Evolutionary conservation across 169 alveolate genomes (phyloP).

Genomic region (Eimeria zaria): DNA sequence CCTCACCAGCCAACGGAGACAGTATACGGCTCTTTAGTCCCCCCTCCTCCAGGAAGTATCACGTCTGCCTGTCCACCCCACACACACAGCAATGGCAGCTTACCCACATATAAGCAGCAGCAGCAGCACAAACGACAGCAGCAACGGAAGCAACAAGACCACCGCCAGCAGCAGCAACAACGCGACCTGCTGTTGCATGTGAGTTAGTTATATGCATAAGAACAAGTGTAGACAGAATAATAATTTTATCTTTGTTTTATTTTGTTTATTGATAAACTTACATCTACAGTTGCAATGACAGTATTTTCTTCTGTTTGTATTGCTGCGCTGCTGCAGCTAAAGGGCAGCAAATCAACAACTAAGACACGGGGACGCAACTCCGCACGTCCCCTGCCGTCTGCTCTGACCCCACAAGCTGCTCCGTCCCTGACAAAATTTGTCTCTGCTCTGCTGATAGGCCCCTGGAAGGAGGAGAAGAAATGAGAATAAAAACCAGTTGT

Average conservation of each 20-base stretch:
- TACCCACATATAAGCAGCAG: no score
- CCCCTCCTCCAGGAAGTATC: conserved; percentile 46
- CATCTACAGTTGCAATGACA: conserved; percentile 51
- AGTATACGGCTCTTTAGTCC: conserved; percentile 29
- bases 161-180: neutral
- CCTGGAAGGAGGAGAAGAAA: conserved; percentile 59
- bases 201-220: no score
- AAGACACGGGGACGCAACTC: conserved; percentile 54
- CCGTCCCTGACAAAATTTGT: neutral
- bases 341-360: conserved; percentile 28
- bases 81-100: no score
- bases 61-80: conserved; percentile 18
- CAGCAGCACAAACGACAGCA: no score
- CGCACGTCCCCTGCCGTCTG: conserved; percentile 20
- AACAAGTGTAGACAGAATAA: no score
- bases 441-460: conserved; percentile 20
- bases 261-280: neutral
- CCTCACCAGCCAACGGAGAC: conserved; percentile 58
- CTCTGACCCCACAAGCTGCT: conserved; percentile 41
- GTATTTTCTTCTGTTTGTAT: conserved; percentile 48
- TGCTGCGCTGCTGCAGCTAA: conserved; percentile 72
- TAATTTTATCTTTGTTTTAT: neutral
- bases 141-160: neutral
- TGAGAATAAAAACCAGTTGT: conserved; percentile 34
- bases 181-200: no score